phyloP scores from a whole-genome alignment of 2,329 filamentous ascomycete genomes.

The Diaporthe nobilis region DNA sequence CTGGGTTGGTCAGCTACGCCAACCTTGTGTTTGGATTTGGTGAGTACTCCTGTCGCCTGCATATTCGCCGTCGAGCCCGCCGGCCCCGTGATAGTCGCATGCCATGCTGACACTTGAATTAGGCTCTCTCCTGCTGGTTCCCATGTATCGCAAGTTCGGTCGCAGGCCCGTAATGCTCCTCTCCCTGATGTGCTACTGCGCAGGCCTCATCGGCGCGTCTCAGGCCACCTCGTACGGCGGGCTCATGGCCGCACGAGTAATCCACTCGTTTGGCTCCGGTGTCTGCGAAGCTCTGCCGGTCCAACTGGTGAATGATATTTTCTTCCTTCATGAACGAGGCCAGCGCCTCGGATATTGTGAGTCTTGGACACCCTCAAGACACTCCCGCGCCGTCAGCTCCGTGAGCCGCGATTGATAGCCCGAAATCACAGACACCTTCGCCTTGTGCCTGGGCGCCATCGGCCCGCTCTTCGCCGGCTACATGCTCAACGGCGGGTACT shows the following conservation, averaged over 20 bases:
- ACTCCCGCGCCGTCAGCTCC: too few relatives aligned
- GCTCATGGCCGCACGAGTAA: conserved; percentile 57
- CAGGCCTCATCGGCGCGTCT: conserved; percentile 56
- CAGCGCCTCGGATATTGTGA: conserved; percentile 72
- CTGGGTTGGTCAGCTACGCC: conserved; percentile 70
- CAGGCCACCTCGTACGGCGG: conserved; percentile 53
- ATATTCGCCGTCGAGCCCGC: neutral
- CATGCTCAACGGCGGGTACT: conserved; percentile 71
- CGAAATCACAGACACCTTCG: conserved; percentile 48
- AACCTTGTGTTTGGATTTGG: conserved; percentile 73
- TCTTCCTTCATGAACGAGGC: conserved; percentile 61
- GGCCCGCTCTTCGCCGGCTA: conserved; percentile 72
- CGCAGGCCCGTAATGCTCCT: conserved; percentile 59
- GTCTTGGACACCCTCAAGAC: neutral
- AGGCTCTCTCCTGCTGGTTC: conserved; percentile 68
- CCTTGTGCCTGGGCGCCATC: conserved; percentile 68
- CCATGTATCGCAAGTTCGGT: conserved; percentile 67
- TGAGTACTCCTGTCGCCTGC: conserved; percentile 39
- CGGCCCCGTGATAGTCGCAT: neutral
- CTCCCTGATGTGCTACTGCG: conserved; percentile 56
- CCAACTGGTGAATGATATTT: conserved; percentile 61
- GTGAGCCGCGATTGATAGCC: conserved; percentile 1
- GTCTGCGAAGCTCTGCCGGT: conserved; percentile 62
- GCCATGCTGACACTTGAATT: neutral
- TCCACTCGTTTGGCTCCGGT: conserved; percentile 58